Evolutionary conservation across 108 stramenopile species (phyloP).

Genomic region (Nitzschia sp.): DNA sequence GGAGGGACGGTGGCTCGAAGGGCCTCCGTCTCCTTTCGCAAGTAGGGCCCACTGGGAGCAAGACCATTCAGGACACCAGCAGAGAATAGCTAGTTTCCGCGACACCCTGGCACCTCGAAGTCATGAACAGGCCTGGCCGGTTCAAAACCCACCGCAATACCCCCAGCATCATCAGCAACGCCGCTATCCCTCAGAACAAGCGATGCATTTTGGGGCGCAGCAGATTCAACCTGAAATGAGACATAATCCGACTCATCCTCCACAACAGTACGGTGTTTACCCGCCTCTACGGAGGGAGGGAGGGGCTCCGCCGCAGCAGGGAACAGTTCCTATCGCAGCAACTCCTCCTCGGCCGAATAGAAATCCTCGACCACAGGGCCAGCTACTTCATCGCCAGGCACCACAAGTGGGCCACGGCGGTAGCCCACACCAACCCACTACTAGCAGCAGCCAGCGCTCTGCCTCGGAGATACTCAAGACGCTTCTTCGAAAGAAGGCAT

Average conservation of each 20-base stretch:
- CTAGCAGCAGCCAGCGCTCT: conserved; percentile 37
- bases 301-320: background rate
- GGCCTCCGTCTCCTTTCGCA: background rate
- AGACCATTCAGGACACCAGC: conserved; percentile 1
- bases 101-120: background rate
- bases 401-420: conserved; percentile 5
- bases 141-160: conserved; percentile 18
- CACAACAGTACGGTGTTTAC: background rate
- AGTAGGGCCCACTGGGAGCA: background rate
- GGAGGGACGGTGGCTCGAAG: background rate
- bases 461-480: conserved; percentile 85
- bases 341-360: conserved; percentile 10
- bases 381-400: background rate
- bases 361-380: conserved; percentile 8
- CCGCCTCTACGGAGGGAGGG: background rate
- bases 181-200: conserved; percentile 5
- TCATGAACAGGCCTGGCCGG: background rate
- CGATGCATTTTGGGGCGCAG: conserved; percentile 1
- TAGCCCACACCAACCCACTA: conserved; percentile 22
- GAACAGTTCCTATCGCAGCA: background rate
- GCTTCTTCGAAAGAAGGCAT: conserved; percentile 87
- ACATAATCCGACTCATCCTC: background rate
- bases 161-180: conserved; percentile 28
- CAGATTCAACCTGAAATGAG: conserved; percentile 1
- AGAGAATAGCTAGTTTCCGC: conserved; percentile 41